Evolutionary conservation across 495 filamentous ascomycete genomes (phyloP), one percentile per base, ranked within the genome.

Genomic region (Friedmanniomyces simplex): DNA sequence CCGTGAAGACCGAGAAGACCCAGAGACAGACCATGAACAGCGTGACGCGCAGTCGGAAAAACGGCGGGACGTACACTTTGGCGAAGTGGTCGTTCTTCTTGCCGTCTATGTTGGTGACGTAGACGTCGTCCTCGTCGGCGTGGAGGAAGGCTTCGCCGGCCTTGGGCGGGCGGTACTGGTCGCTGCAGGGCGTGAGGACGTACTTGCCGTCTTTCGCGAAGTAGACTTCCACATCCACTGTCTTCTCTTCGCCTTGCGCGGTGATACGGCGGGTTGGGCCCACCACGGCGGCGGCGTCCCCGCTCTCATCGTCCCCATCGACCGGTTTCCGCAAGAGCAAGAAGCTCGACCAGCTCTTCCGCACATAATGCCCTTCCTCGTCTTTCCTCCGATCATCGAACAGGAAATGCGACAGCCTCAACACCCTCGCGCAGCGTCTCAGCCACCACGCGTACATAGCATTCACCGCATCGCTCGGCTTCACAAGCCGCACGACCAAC

Each of bases 371-470:
- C 3, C 93, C 91, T 67, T 95, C 88, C 66, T 99, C 93, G 46
- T 96, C 91, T 14, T 76, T 64, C 39, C 77, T 77, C 62, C 85
- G 79, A 48, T 95, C 87, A 1, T 85, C 88, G 63, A 99, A 96
- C 60, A 99, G 80, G 68, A 99, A 99, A 73, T 89, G 83, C 16
- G 88, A 89, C 57, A 99, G 73, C 46, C 93, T 79, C 21, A 99
- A 72, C 54, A 77, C 71, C 21, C 88, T 78, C 1, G 91, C 91
- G 67, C 91, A 96, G 61, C 80, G 80, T 59, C 84, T 85, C 71
- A 99, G 96, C 91, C 91, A 97, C 93, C 93, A 97, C 42, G 80
- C 82, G 67, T 96, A 99, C 74, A 95, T 81, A 28, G 76, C 76
- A 59, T 94, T 86, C 8, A 99, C 72, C 2, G 79, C 84, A 63